These are phyloP conservation scores for Fraxinus baroniana DNA, from an alignment of 305 asterid species.

Conservation along the genomic window DNA sequence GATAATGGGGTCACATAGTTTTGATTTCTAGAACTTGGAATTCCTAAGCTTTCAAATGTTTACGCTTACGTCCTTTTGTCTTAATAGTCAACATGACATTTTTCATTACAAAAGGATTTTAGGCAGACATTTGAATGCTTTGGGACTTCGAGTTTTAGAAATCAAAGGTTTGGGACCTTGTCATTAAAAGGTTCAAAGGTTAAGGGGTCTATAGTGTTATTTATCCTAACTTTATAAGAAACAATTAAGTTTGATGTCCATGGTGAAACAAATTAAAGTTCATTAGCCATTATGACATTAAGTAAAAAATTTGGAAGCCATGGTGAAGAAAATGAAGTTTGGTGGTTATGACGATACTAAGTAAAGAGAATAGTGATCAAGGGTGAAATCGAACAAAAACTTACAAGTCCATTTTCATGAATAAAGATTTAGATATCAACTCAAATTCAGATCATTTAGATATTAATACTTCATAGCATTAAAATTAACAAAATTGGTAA, in stretches of 20 bases:
- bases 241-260: neutral
- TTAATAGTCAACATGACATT: neutral
- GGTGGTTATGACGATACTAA: neutral
- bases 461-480: neutral
- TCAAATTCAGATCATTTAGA: neutral
- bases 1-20: neutral
- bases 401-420: neutral
- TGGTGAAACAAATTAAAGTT: neutral
- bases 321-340: neutral
- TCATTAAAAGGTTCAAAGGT: neutral
- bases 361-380: too few relatives aligned
- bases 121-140: neutral
- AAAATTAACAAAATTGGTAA: too few relatives aligned
- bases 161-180: neutral
- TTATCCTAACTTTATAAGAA: neutral
- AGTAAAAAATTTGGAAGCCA: neutral
- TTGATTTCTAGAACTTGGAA: neutral
- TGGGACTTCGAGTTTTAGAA: neutral
- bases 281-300: neutral
- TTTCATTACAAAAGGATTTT: neutral
- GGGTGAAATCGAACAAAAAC: neutral
- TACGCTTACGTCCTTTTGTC: neutral
- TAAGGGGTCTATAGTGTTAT: too few relatives aligned
- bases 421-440: too few relatives aligned
- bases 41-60: neutral